Percentiles rank a stretch among this genome's conserved stretches.
Conservation (phyloP, 2,329 filamentous ascomycete genomes). For the Ilyonectria robusta region DNA sequence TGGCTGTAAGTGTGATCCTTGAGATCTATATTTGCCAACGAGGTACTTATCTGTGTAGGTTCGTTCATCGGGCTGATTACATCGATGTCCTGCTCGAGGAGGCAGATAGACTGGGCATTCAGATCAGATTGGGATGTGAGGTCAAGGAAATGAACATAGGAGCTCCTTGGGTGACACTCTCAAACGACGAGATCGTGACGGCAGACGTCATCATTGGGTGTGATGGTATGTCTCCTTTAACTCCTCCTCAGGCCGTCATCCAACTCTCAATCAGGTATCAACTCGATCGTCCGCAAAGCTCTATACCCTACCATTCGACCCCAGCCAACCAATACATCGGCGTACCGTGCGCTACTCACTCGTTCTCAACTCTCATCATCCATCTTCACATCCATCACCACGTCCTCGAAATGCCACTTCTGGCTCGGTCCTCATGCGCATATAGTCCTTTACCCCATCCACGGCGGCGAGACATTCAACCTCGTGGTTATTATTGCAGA, state of each 20-base stretch:
- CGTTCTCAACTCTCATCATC: neutral
- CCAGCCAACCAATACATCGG: neutral
- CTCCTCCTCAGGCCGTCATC: neutral
- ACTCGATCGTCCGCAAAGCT: neutral
- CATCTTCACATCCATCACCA: neutral
- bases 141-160: slow-evolving; percentile 25
- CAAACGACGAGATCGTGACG: slow-evolving; percentile 16
- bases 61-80: slow-evolving; percentile 34
- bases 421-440: slow-evolving; percentile 7
- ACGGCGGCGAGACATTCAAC: neutral
- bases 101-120: slow-evolving; percentile 4
- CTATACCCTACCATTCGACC: neutral
- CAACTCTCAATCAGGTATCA: slow-evolving; percentile 6
- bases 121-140: slow-evolving; percentile 21
- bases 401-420: neutral
- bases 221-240: slow-evolving; percentile 25
- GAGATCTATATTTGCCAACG: neutral
- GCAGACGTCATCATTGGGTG: slow-evolving; percentile 33
- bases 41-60: slow-evolving; percentile 8
- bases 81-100: slow-evolving; percentile 27
- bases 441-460: slow-evolving; percentile 7
- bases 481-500: slow-evolving; percentile 6
- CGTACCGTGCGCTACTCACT: slow-evolving; percentile 2
- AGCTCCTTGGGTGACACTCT: slow-evolving; percentile 20
- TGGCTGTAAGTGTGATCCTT: slow-evolving; percentile 34